Conservation (phyloP, 1,284 basidiomycete genomes). For the Rhodotorula glutinis region DNA sequence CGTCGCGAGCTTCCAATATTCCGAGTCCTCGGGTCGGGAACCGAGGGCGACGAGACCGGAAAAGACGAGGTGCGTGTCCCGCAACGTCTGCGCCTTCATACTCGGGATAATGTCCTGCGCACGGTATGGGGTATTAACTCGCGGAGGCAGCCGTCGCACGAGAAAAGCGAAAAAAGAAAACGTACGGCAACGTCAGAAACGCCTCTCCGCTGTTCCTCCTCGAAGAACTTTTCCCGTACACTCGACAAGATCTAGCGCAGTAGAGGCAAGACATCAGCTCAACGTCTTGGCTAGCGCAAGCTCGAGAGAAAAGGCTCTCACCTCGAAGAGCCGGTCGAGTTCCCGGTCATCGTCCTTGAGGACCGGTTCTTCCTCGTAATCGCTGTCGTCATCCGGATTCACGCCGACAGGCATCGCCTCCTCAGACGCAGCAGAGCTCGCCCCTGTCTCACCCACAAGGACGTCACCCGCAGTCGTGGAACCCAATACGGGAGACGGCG, state of each 20-base stretch:
- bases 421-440: not conserved
- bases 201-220: conserved; percentile 47
- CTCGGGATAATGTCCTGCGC: conserved; percentile 69
- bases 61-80: conserved; percentile 77
- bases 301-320: conserved; percentile 48
- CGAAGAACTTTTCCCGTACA: conserved; percentile 57
- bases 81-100: conserved; percentile 70
- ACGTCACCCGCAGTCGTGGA: too few species aligned
- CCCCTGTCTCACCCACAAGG: not conserved
- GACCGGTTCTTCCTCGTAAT: conserved; percentile 60
- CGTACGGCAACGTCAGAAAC: conserved; percentile 22
- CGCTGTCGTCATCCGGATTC: conserved; percentile 49
- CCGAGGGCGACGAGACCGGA: conserved; percentile 90
- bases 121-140: too few species aligned
- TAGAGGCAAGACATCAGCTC: not conserved
- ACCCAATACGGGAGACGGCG: not conserved
- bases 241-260: conserved; percentile 33
- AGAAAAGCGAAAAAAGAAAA: not conserved
- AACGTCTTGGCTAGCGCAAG: not conserved
- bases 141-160: too few species aligned
- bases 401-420: conserved; percentile 52
- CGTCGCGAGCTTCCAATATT: conserved; percentile 81
- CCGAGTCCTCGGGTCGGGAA: conserved; percentile 54
- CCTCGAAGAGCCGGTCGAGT: conserved; percentile 68
- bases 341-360: conserved; percentile 87